Evolutionary conservation across 2,329 filamentous ascomycete genomes (phyloP), one percentile per base, ranked within the genome.

Genomic region (Cercospora canescens): DNA sequence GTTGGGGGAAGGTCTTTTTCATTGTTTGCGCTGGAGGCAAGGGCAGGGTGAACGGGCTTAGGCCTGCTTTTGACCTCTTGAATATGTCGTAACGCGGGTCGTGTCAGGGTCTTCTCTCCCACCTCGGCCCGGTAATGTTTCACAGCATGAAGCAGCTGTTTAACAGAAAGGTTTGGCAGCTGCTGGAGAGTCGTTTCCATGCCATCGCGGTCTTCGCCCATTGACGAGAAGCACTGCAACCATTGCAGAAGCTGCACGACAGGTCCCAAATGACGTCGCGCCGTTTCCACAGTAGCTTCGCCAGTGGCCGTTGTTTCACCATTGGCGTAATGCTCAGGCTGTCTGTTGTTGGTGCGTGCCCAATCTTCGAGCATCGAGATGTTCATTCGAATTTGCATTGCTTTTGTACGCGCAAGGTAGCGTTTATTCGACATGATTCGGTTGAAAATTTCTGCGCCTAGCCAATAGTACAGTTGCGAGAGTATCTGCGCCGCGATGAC

Each of bases 311-410:
- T 91, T 79, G 92, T 94, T 61, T 94, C 94, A 18, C 94, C 94
- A 72, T 93, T 91, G 78, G 99, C 94, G 77, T 93, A 98, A 79
- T 98, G 94, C 76, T 98, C 95, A 1, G 95, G 93, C 72, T 96
- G 90, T 30, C 95, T 88, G 77, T 97, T 98, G 79, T 99, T 99
- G 16, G 88, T 86, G 32, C 94, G 87, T 1, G 95, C 94, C 95
- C 95, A 99, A 76, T 99, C 95, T 78, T 99, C 95, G 21, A 99
- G 83, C 7, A 89, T 90, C 0, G 95, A 98, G 6, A 99, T 89
- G 77, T 99, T 99, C 94, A 99, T 98, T 71, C 95, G 92, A 73
- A 99, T 98, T 78, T 99, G 95, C 95, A 99, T 99, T 3, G 95
- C 95, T 79, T 99, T 99, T 18, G 95, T 99, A 61, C 95, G 87